Evolutionary conservation across 495 filamentous ascomycete genomes (phyloP).

Genomic region (Bryoglossum gracile): DNA sequence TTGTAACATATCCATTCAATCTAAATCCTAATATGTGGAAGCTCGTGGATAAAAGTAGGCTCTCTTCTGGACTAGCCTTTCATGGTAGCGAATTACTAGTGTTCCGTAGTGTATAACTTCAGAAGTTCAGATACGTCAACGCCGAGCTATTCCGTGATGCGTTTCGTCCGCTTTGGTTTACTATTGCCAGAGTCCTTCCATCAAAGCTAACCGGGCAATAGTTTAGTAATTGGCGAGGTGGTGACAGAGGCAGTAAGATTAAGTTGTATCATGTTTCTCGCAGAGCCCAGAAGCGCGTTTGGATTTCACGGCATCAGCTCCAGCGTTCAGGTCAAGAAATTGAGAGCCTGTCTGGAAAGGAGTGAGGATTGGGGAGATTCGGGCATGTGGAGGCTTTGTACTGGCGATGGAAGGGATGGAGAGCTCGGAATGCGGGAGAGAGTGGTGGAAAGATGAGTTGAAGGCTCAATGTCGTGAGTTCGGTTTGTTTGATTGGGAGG

Average conservation of each 20-base stretch:
- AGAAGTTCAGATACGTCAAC: slow-evolving; percentile 6
- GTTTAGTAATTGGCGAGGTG: neutral
- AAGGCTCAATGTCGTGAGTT: no score
- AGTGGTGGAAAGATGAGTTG: slow-evolving; percentile 8
- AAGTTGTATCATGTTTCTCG: slow-evolving; percentile 1
- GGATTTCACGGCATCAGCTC: slow-evolving; percentile 7
- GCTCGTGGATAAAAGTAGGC: slow-evolving; percentile 12
- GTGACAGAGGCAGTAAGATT: slow-evolving; percentile 3
- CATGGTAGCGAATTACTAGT: neutral
- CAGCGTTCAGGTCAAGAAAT: slow-evolving; percentile 1
- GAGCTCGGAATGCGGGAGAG: neutral
- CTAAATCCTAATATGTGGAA: slow-evolving; percentile 4
- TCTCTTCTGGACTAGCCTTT: neutral
- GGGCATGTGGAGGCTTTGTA: slow-evolving; percentile 1
- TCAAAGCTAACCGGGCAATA: neutral
- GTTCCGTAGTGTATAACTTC: slow-evolving; percentile 1
- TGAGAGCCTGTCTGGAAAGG: neutral
- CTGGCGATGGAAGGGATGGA: slow-evolving; percentile 11
- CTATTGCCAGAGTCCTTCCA: neutral
- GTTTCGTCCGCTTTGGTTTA: neutral
- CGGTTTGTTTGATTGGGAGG: neutral
- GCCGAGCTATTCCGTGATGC: slow-evolving; percentile 4
- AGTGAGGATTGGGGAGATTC: neutral
- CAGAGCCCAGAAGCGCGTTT: slow-evolving; percentile 8
- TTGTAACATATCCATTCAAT: slow-evolving; percentile 11